Evolutionary conservation across 1,284 basidiomycete species (phyloP), one percentile per base, ranked within the genome.

Genomic region (Rhizoctonia solani): DNA sequence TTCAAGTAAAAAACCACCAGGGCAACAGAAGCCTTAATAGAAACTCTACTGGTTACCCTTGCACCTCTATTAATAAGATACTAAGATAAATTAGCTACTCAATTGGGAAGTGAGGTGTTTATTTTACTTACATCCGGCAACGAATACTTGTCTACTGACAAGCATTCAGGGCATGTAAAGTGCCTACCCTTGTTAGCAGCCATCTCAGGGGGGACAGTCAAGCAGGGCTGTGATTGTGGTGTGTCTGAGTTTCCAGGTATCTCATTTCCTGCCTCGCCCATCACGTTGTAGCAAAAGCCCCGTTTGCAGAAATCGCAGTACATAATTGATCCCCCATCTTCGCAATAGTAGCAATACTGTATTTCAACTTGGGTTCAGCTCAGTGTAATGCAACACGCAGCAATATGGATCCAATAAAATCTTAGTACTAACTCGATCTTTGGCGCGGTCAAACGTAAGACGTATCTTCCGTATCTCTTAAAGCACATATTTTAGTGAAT

Each of bases 61-160:
- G 56, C 23, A 21, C 56, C 56, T 4, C 56, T 41, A 32, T 59
- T 47, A 8, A 59, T 59, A 8, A 49, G 34, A 23, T 59, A 59
- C 56, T 59, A 16, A 14, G 39, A 8, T 3, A 5, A 23, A 3
- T 25, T 25, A 23, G 34, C 23, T 32, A 16, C 14, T 19, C 16
- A 4, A 25, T n/a, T 13, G 13, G 23, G 21, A 27, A 41, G 4
- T 16, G n/a, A 37, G 8, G 25, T 16, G 9, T 9, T n/a, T n/a
- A 13, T 8, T 11, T 41, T 16, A 21, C 54, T 55, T 21, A 55
- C 54, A 41, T 39, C 34, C 3, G 37, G 9, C 11, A 13, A 9
- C 13, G 9, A 16, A 8, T 6, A 9, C 13, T 16, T 16, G 14
- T 25, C 54, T 5, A 11, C 11, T 1, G 54, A 19, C 32, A 41